These are phyloP conservation scores for Tephrocybe sp. DNA, from an alignment of 768 basidiomycete species.

Conservation along the genomic window DNA sequence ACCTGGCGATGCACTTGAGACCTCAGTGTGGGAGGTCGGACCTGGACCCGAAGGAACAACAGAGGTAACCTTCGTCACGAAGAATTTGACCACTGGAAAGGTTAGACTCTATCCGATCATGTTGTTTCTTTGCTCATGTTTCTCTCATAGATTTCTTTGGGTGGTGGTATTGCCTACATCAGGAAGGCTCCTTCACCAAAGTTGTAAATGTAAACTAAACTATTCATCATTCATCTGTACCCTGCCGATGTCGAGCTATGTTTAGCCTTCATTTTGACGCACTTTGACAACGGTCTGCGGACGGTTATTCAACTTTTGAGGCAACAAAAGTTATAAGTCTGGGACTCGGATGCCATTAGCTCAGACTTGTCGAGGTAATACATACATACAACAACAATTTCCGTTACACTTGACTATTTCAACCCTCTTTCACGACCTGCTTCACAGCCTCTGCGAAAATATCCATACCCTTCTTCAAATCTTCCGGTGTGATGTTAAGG, in stretches of 20 bases:
- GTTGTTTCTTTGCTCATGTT: too few species aligned
- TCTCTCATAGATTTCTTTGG: conserved; percentile 42
- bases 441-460: conserved; percentile 71
- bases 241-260: too few species aligned
- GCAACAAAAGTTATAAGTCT: too few species aligned
- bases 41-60: conserved; percentile 54
- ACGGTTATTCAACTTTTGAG: too few species aligned
- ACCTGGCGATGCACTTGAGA: conserved; percentile 81
- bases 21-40: conserved; percentile 75
- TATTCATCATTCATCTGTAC: too few species aligned
- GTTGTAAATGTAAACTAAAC: conserved; percentile 15
- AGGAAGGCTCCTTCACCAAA: conserved; percentile 37
- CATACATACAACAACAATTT: too few species aligned
- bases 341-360: too few species aligned
- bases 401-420: conserved; percentile 2
- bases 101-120: conserved; percentile 25
- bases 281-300: too few species aligned
- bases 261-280: too few species aligned
- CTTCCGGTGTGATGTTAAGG: conserved; percentile 72
- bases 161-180: conserved; percentile 63
- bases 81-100: conserved; percentile 59
- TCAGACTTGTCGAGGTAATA: too few species aligned
- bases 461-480: conserved; percentile 64
- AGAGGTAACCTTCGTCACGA: conserved; percentile 63
- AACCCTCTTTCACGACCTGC: conserved; percentile 58